phyloP scores from a whole-genome alignment of 2,329 filamentous ascomycete species.

The Nemania abortiva region DNA sequence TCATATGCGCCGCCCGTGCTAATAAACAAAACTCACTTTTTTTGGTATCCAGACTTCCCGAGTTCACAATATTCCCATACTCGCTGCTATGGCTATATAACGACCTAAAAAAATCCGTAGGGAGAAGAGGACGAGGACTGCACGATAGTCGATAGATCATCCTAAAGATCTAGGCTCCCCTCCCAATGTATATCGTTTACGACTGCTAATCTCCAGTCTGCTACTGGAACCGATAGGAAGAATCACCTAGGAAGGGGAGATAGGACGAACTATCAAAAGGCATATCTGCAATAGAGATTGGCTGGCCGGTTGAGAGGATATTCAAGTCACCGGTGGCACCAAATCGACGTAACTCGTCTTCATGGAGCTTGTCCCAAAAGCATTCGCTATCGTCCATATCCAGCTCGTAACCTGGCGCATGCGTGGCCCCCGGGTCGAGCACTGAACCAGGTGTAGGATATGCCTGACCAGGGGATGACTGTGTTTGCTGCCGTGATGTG shows the following conservation, averaged over 20 bases:
- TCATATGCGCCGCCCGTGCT: not conserved
- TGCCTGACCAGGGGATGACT: conserved; percentile 28
- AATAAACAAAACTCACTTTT: conserved; percentile 21
- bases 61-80: conserved; percentile 8
- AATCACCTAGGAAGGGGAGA: conserved; percentile 35
- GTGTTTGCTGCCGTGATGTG: conserved; percentile 26
- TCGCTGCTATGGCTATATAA: not conserved
- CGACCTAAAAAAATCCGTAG: not conserved
- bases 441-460: conserved; percentile 40
- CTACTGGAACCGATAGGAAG: conserved; percentile 41
- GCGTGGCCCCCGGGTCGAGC: conserved; percentile 33
- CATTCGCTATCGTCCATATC: conserved; percentile 32
- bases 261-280: conserved; percentile 43
- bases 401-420: conserved; percentile 33
- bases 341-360: conserved; percentile 43
- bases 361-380: conserved; percentile 44
- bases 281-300: conserved; percentile 41
- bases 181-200: not conserved
- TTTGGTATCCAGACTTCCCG: conserved; percentile 14
- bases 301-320: conserved; percentile 47
- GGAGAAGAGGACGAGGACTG: not conserved
- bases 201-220: conserved; percentile 28
- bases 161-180: not conserved
- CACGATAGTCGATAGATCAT: not conserved
- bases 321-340: conserved; percentile 46